Conservation (phyloP, 83 land plant genomes). For the Diphasiastrum complanatum region DNA sequence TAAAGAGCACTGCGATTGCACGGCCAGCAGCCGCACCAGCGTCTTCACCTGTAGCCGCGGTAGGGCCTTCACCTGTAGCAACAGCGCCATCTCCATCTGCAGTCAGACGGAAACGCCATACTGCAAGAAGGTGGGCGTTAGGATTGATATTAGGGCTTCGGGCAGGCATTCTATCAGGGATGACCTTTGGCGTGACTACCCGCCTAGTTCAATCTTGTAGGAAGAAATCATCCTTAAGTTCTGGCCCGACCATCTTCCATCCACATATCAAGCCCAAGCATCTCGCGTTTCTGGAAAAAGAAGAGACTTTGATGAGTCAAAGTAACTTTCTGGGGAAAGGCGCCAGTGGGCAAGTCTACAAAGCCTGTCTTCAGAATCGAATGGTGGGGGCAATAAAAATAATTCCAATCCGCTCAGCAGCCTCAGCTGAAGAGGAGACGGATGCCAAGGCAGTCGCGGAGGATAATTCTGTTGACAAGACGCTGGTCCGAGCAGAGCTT, state of each 20-base stretch:
- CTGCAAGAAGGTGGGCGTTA: too few species aligned
- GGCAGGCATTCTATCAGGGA: too few species aligned
- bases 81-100: too few species aligned
- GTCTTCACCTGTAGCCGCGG: too few species aligned
- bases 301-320: not conserved
- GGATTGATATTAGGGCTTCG: too few species aligned
- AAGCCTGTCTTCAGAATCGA: constrained; percentile 1
- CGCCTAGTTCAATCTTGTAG: too few species aligned
- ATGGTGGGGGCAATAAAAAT: constrained; percentile 14
- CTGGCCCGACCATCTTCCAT: constrained; percentile 18
- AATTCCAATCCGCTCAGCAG: not conserved
- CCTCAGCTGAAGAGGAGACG: constrained; percentile 8
- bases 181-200: too few species aligned
- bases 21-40: too few species aligned
- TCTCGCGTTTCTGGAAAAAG: constrained; percentile 21
- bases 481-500: constrained; percentile 56
- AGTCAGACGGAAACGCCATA: too few species aligned
- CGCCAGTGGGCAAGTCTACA: constrained; percentile 15
- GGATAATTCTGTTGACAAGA: not conserved
- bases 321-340: constrained; percentile 6
- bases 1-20: too few species aligned
- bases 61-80: too few species aligned
- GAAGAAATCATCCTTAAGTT: too few species aligned
- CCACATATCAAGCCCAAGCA: constrained; percentile 9
- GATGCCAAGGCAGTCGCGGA: not conserved